phyloP scores from a whole-genome alignment of 257 asterid genomes.

The Solanum sitiens region DNA sequence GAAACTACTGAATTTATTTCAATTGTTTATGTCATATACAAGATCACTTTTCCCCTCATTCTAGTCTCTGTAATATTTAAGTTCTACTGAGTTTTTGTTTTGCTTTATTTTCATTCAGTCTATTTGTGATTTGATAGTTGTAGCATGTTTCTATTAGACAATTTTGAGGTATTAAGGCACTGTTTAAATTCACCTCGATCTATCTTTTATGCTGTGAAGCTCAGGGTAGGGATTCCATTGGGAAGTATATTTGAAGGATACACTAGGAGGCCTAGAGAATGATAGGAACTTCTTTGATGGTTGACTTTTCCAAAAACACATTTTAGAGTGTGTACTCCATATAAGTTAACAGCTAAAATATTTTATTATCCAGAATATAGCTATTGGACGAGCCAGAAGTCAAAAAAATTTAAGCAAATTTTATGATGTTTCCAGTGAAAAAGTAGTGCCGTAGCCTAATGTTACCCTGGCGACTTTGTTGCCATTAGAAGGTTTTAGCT shows the following conservation, averaged over 20 bases:
- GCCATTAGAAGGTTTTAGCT: background rate
- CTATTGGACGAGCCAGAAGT: background rate
- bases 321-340: background rate
- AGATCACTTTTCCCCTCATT: background rate
- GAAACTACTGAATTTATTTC: background rate
- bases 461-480: background rate
- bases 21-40: background rate
- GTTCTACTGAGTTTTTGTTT: background rate
- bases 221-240: background rate
- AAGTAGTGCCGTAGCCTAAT: background rate
- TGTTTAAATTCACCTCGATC: background rate
- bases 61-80: background rate
- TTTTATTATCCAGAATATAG: background rate
- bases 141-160: background rate
- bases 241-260: background rate
- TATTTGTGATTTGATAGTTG: background rate
- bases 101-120: background rate
- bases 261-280: background rate
- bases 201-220: background rate
- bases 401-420: background rate
- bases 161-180: background rate
- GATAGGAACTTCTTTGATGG: background rate
- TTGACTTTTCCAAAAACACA: background rate
- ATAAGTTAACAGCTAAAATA: background rate
- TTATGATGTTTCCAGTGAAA: background rate